Conservation (phyloP, 2,329 filamentous ascomycete genomes). For the Tolypocladium amazonense region DNA sequence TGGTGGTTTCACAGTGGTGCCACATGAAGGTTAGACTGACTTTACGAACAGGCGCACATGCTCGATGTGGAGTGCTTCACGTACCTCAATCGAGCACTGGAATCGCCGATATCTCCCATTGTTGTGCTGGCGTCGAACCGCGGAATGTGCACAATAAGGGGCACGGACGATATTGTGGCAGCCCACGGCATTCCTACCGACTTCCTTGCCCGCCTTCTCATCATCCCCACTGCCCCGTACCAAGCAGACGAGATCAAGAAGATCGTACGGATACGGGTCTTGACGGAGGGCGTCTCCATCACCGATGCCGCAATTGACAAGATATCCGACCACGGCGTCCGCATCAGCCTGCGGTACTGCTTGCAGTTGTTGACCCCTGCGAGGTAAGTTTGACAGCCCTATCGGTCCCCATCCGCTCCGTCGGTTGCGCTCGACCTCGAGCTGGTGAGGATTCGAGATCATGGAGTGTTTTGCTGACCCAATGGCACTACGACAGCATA, state of each 20-base stretch:
- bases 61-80: conserved; percentile 99
- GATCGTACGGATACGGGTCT: conserved; percentile 77
- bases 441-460: not conserved
- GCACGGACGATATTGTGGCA: conserved; percentile 69
- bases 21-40: conserved; percentile 1
- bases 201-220: conserved; percentile 85
- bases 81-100: conserved; percentile 95
- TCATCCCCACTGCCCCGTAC: conserved; percentile 91
- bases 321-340: conserved; percentile 76
- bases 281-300: conserved; percentile 70
- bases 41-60: conserved; percentile 73
- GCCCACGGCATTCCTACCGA: conserved; percentile 92
- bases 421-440: not conserved
- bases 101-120: conserved; percentile 89
- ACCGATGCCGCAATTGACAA: conserved; percentile 77
- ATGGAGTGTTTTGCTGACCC: conserved; percentile 13
- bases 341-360: conserved; percentile 85
- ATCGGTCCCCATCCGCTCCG: conserved; percentile 1
- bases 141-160: conserved; percentile 85
- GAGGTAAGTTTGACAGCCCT: conserved; percentile 36
- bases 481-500: conserved; percentile 45
- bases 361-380: conserved; percentile 84
- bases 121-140: conserved; percentile 97
- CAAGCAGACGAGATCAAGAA: conserved; percentile 79
- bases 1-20: not conserved